phyloP scores from a whole-genome alignment of 192 early-diverging fungal genomes.

The Chytriomyces sp. region DNA sequence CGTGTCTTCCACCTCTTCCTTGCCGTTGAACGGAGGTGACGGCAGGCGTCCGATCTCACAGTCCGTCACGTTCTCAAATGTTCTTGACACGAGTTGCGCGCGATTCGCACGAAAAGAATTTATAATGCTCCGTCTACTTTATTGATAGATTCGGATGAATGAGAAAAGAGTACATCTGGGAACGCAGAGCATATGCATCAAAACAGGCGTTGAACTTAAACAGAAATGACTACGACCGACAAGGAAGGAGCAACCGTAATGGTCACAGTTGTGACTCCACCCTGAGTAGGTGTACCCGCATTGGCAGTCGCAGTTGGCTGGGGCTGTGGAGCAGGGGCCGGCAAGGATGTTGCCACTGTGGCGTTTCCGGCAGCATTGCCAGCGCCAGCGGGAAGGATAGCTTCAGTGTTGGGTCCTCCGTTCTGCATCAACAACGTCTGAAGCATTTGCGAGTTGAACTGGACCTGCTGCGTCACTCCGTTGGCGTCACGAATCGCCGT shows the following conservation, averaged over 20 bases:
- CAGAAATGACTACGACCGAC: no score
- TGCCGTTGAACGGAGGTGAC: slow-evolving; percentile 20
- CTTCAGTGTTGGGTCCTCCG: not conserved
- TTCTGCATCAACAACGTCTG: not conserved
- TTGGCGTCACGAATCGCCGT: slow-evolving; percentile 7
- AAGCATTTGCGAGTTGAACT: slow-evolving; percentile 7
- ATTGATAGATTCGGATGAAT: no score
- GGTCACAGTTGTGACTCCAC: no score
- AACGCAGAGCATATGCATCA: no score
- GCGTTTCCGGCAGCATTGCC: not conserved
- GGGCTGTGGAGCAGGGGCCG: not conserved
- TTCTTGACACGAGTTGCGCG: no score
- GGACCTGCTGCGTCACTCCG: not conserved
- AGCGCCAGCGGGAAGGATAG: not conserved
- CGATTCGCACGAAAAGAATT: no score
- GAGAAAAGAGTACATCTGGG: no score
- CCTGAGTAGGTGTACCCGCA: not conserved
- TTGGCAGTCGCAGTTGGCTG: not conserved
- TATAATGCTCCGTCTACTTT: no score
- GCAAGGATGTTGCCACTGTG: not conserved
- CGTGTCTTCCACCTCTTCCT: slow-evolving; percentile 69
- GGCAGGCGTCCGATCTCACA: no score
- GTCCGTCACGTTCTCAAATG: no score
- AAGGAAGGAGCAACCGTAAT: no score
- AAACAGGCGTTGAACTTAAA: no score